A percentile compares a stretch with the other conserved stretches of the same genome.
phyloP scores from a whole-genome alignment of 139 green algal genomes.

The Tetraselmis striata region DNA sequence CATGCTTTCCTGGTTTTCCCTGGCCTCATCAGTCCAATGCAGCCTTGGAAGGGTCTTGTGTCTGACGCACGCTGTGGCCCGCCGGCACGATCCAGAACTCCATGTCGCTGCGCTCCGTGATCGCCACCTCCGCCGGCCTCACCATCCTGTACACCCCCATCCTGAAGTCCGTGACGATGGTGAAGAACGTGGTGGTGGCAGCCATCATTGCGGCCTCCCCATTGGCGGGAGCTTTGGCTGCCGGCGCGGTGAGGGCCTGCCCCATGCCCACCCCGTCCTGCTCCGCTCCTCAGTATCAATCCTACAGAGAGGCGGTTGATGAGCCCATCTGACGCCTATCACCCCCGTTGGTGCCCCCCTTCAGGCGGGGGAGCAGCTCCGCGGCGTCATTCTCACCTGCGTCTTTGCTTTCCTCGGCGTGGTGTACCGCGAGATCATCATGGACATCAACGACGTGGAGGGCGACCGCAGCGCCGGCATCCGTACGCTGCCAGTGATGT shows the following conservation, averaged over 20 bases:
- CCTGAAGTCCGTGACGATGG: conserved; percentile 46
- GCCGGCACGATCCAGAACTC: conserved; percentile 16
- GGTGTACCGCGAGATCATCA: conserved; percentile 47
- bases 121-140: conserved; percentile 36
- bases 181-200: conserved; percentile 63
- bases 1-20: no score
- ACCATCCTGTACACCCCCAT: conserved; percentile 61
- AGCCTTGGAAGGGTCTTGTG: neutral
- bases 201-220: conserved; percentile 46
- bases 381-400: conserved; percentile 10
- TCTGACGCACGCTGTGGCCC: neutral
- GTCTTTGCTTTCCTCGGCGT: conserved; percentile 39
- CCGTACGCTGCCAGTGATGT: conserved; percentile 44
- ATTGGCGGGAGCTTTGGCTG: conserved; percentile 42
- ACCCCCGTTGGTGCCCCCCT: no score
- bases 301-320: no score
- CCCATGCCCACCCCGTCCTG: neutral
- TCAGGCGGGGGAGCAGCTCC: conserved; percentile 2
- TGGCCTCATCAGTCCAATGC: no score
- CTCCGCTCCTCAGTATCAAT: no score
- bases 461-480: conserved; percentile 43
- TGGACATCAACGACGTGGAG: conserved; percentile 48
- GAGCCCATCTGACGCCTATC: no score
- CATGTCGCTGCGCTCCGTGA: conserved; percentile 33
- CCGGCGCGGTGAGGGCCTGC: conserved; percentile 24